phyloP scores from a whole-genome alignment of 2,329 filamentous ascomycete species.

The Phaeosphaeria sp. region DNA sequence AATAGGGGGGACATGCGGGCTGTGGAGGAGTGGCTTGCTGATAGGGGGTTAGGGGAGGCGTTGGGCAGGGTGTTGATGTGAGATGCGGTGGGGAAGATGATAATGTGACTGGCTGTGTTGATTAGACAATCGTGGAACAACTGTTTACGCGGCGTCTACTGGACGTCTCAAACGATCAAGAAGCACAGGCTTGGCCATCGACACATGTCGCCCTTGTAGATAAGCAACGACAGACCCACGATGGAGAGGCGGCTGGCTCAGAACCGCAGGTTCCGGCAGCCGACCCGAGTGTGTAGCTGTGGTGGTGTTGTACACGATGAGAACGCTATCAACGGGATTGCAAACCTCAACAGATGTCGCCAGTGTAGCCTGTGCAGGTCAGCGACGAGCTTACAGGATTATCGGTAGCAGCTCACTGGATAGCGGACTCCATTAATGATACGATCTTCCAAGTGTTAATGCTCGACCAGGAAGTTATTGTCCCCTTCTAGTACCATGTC shows the following conservation, averaged over 20 bases:
- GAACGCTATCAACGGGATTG: constrained; percentile 3
- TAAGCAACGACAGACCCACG: constrained; percentile 21
- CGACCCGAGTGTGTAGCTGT: not conserved
- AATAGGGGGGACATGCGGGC: constrained; percentile 63
- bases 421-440: not conserved
- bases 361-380: not conserved
- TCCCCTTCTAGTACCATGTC: not conserved
- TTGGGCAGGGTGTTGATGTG: constrained; percentile 52
- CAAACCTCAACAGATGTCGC: constrained; percentile 5
- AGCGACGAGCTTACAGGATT: not conserved
- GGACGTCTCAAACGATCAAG: not conserved
- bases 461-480: not conserved
- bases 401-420: not conserved
- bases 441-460: not conserved
- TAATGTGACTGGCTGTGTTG: too few relatives aligned
- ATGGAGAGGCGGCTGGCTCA: constrained; percentile 1
- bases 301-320: constrained; percentile 5
- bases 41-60: constrained; percentile 53
- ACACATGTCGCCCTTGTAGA: constrained; percentile 8
- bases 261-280: not conserved
- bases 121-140: too few relatives aligned
- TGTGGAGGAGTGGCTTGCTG: constrained; percentile 58
- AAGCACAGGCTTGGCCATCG: constrained; percentile 10
- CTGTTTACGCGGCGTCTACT: too few relatives aligned
- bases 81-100: not conserved